Conservation (phyloP, 306 rosid genomes). For the Citrullus mucosospermus region DNA sequence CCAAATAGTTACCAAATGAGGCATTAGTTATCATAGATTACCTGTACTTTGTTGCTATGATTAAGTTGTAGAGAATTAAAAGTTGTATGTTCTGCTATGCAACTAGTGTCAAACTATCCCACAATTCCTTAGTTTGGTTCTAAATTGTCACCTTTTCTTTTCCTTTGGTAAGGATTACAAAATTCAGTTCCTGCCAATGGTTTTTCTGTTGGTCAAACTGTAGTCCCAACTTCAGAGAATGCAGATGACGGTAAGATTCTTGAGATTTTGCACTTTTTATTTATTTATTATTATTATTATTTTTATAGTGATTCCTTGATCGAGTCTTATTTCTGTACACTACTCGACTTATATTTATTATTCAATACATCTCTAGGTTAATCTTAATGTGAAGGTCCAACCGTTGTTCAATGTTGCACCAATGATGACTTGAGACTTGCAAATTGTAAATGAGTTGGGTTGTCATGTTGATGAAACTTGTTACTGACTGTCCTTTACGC, state of each 20-base stretch:
- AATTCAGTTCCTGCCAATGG: slow-evolving; percentile 7
- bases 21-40: background rate
- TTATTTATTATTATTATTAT: no score
- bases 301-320: background rate
- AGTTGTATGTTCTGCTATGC: background rate
- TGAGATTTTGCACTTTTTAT: slow-evolving; percentile 1
- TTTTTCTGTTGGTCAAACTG: slow-evolving; percentile 46
- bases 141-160: background rate
- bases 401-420: background rate
- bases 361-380: background rate
- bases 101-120: background rate
- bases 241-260: slow-evolving; percentile 59
- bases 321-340: background rate
- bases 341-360: background rate
- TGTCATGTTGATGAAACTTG: background rate
- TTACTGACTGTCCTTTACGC: background rate
- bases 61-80: background rate
- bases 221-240: slow-evolving; percentile 35
- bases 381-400: background rate
- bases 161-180: background rate
- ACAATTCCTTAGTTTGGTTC: background rate
- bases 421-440: background rate
- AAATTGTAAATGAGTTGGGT: background rate
- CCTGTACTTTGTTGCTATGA: background rate
- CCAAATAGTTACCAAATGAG: no score